Conservation (phyloP, 164 flowering plant species). For the Echeveria elegans region DNA sequence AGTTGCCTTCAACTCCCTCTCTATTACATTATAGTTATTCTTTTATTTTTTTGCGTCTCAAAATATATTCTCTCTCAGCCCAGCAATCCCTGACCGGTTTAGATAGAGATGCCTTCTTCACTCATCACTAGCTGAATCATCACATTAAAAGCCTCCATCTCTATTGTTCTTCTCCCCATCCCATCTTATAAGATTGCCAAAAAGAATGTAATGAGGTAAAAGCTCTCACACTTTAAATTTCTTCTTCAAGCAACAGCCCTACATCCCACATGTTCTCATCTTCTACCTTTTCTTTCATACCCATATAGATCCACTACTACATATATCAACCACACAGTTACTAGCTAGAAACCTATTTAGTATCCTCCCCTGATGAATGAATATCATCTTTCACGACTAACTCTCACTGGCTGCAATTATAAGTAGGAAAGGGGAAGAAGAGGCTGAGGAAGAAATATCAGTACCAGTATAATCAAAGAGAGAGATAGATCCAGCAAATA, state of each 20-base stretch:
- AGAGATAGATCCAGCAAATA: not conserved
- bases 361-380: not conserved
- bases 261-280: not conserved
- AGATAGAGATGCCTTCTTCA: not conserved
- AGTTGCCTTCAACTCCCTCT: too few relatives aligned
- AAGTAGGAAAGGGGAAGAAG: not conserved
- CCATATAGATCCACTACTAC: not conserved
- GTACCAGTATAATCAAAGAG: not conserved
- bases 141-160: not conserved
- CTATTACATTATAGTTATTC: too few relatives aligned
- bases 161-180: not conserved
- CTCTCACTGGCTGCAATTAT: not conserved
- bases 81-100: not conserved
- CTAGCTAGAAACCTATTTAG: not conserved
- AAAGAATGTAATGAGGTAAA: not conserved
- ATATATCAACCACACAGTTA: not conserved
- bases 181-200: not conserved
- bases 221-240: slow-evolving; percentile 4
- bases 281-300: not conserved
- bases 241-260: not conserved
- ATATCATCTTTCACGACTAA: not conserved
- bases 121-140: not conserved
- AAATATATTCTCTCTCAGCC: not conserved
- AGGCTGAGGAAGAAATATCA: not conserved
- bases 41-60: not conserved